Conservation (phyloP, 2,329 filamentous ascomycete species). For the Cercospora sp. region DNA sequence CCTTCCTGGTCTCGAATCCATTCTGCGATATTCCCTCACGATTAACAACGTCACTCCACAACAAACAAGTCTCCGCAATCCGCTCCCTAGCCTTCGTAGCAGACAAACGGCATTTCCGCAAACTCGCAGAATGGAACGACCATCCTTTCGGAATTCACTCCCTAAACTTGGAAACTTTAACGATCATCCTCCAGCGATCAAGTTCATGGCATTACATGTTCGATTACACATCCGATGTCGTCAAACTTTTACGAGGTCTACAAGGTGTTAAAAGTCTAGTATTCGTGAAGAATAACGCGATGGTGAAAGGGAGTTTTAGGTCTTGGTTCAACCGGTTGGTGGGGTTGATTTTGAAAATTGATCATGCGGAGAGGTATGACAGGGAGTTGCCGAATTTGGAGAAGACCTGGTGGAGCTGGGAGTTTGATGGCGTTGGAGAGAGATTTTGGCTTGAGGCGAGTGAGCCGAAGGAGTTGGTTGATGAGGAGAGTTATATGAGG, state of each 20-base stretch:
- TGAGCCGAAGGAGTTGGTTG: constrained; percentile 35
- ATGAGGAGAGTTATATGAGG: constrained; percentile 43
- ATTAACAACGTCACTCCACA: constrained; percentile 27
- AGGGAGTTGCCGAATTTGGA: constrained; percentile 36
- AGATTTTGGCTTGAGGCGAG: constrained; percentile 37
- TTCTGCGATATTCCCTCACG: constrained; percentile 36
- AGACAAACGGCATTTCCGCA: constrained; percentile 36
- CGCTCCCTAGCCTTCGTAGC: constrained; percentile 38
- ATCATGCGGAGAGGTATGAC: constrained; percentile 45
- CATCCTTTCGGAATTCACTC: constrained; percentile 38
- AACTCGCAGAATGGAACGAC: constrained; percentile 37
- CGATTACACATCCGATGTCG: constrained; percentile 38
- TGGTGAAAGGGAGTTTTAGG: constrained; percentile 41
- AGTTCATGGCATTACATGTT: constrained; percentile 40
- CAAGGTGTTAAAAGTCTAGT: constrained; percentile 38
- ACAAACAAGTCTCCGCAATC: constrained; percentile 36
- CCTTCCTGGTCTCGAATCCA: constrained; percentile 41
- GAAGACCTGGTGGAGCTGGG: constrained; percentile 45
- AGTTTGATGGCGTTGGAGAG: constrained; percentile 34
- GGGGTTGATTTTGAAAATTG: constrained; percentile 44
- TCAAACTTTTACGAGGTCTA: constrained; percentile 39
- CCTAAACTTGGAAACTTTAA: constrained; percentile 39
- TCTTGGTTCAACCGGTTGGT: constrained; percentile 43
- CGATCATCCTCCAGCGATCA: constrained; percentile 36
- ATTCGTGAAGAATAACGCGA: constrained; percentile 40